These are phyloP conservation scores for Aspergillus mulundensis DNA, from an alignment of 495 filamentous ascomycete species.

Conservation along the genomic window DNA sequence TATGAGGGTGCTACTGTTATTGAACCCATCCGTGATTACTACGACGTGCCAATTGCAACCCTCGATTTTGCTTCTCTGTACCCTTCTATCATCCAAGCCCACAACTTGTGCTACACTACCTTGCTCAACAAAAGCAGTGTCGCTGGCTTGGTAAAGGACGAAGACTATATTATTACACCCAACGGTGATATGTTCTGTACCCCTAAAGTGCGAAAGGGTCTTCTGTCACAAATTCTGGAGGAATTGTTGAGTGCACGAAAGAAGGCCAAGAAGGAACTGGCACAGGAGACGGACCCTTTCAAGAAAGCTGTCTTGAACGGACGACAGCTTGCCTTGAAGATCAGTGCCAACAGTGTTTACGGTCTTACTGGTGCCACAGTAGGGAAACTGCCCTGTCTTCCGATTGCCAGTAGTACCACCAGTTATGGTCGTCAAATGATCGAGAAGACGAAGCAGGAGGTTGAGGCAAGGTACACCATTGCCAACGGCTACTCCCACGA, in stretches of 20 bases:
- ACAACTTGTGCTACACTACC: constrained; percentile 98
- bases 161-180: constrained; percentile 94
- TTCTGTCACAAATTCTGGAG: constrained; percentile 92
- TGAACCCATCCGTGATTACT: constrained; percentile 87
- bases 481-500: constrained; percentile 92
- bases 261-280: constrained; percentile 86
- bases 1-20: constrained; percentile 99
- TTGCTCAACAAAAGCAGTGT: constrained; percentile 76
- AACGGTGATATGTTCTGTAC: constrained; percentile 94
- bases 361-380: constrained; percentile 94
- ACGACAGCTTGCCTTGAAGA: constrained; percentile 91
- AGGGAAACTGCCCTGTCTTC: constrained; percentile 91
- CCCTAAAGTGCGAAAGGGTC: constrained; percentile 79
- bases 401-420: constrained; percentile 94
- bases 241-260: constrained; percentile 87
- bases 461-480: constrained; percentile 82
- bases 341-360: constrained; percentile 98
- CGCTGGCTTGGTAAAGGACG: constrained; percentile 74
- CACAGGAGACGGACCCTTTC: constrained; percentile 88
- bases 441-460: constrained; percentile 90
- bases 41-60: constrained; percentile 90
- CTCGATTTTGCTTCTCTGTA: constrained; percentile 99
- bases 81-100: constrained; percentile 97
- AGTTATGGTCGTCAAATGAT: constrained; percentile 98
- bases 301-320: constrained; percentile 97